phyloP scores from a whole-genome alignment of 495 filamentous ascomycete genomes.

The Aspergillus bridgeri region DNA sequence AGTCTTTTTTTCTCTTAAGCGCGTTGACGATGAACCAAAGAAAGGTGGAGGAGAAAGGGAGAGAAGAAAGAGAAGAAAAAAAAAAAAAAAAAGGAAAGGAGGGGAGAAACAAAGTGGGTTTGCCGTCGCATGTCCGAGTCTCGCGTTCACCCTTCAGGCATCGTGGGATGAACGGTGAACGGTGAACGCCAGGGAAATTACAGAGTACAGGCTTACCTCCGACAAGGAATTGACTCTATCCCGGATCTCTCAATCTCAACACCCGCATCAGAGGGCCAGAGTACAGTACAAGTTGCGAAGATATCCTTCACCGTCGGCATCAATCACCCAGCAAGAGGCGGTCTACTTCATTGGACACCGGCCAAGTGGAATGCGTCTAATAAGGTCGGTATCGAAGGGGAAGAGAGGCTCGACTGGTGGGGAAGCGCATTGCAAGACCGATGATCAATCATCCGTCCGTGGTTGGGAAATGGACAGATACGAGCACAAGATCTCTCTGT shows the following conservation, averaged over 20 bases:
- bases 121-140: neutral
- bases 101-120: neutral
- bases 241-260: too few species aligned
- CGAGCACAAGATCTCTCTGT: neutral
- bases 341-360: slow-evolving; percentile 17
- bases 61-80: neutral
- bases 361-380: slow-evolving; percentile 11
- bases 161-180: neutral
- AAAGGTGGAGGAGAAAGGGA: neutral
- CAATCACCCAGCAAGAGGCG: slow-evolving; percentile 4
- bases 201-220: too few species aligned
- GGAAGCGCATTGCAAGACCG: slow-evolving; percentile 1
- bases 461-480: neutral
- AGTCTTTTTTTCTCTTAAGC: neutral
- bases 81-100: neutral
- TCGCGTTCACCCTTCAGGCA: neutral
- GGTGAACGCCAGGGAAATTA: neutral
- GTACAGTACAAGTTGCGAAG: too few species aligned
- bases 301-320: neutral
- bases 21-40: slow-evolving; percentile 9
- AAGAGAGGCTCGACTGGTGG: neutral
- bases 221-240: too few species aligned
- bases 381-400: slow-evolving; percentile 1
- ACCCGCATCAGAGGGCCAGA: too few species aligned
- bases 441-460: neutral